phyloP scores from a whole-genome alignment of 169 alveolate species.

The Cryptosporidium tyzzeri region DNA sequence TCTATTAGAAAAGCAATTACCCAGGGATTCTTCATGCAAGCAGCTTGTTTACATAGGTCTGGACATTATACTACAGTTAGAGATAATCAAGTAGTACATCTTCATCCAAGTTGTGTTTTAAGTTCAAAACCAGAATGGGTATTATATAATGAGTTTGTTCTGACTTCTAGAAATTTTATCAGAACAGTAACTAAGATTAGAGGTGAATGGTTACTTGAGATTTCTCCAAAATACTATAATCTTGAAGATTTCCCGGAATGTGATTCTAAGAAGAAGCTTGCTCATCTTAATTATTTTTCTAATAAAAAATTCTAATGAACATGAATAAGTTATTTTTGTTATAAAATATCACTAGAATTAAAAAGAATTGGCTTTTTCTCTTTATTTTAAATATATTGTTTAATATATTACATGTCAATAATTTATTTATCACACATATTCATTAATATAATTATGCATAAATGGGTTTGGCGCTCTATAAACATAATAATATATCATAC shows the following conservation, averaged over 20 bases:
- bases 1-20: constrained; percentile 85
- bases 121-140: constrained; percentile 97
- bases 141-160: constrained; percentile 95
- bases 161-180: constrained; percentile 96
- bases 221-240: constrained; percentile 90
- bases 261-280: constrained; percentile 84
- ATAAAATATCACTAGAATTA: too few relatives aligned
- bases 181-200: constrained; percentile 94
- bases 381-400: too few relatives aligned
- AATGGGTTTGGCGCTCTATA: background rate
- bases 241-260: constrained; percentile 86
- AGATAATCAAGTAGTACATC: constrained; percentile 95
- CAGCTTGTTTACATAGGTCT: constrained; percentile 89
- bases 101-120: constrained; percentile 97
- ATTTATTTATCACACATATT: background rate
- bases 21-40: constrained; percentile 94
- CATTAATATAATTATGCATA: background rate
- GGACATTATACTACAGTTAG: constrained; percentile 95
- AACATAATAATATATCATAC: too few relatives aligned
- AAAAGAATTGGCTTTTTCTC: too few relatives aligned
- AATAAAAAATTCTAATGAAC: background rate
- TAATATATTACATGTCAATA: background rate
- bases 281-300: background rate
- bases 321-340: background rate
- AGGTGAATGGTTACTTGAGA: constrained; percentile 91